Evolutionary conservation across 1,139 yeast species (phyloP), one percentile per base, ranked within the genome.

Genomic region (Debaryomyces udenii): DNA sequence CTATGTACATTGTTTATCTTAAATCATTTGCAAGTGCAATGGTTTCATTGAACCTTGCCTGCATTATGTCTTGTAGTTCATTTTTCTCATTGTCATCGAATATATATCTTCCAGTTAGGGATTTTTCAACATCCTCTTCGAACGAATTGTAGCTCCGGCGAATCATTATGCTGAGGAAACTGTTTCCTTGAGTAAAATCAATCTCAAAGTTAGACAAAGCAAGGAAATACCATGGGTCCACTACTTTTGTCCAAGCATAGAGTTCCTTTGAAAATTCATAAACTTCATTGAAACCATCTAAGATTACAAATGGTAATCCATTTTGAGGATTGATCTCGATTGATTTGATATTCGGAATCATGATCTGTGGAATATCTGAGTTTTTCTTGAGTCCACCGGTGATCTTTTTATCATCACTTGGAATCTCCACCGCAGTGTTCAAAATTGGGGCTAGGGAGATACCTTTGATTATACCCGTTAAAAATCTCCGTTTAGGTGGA

Each of bases 401-500:
- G 23, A 13, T 30, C 23, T 17, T 26, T n/a, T 28, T 16, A 22
- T 35, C 38, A 3, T 20, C 27, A 3, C 7, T 31, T 3, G 43
- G 40, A 20, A 56, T 40, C 6, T 43, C 43, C 22, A 55, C 44
- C 22, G 55, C 57, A 18, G 43, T 42, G 45, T 79, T 78, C 43
- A 80, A 49, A 2, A 81, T 61, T 0, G 83, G 71, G 0, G 86
- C 79, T 33, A 82, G 47, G 1, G 85, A 75, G 0, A 79, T 66
- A 1, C 71, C 74, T 24, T 57, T 59, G 28, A 76, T 49, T 1
- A 73, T 41, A 2, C 62, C 64, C 17, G 57, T 56, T 27, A 72
- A 55, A 4, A 34, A 36, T 5, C 30, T 45, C 32, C 39, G 44
- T 11, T 27, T 37, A 6, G 32, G 27, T 2, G 44, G 37, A 11